Evolutionary conservation across 2,329 filamentous ascomycete genomes (phyloP), one percentile per base, ranked within the genome.

Genomic region (Diaporthe destruens): DNA sequence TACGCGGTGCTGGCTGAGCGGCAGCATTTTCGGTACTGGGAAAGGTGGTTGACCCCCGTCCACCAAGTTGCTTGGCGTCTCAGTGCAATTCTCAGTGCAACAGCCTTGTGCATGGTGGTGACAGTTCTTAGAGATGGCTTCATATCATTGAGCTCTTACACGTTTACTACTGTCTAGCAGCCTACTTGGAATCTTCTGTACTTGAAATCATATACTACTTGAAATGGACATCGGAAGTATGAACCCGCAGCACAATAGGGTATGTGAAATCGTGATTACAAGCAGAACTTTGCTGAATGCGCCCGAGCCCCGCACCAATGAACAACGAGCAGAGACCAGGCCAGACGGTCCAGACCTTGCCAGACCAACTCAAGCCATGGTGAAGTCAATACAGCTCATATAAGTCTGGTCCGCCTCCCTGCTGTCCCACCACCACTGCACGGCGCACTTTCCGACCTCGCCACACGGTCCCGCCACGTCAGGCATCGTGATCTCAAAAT

Each of bases 401-500:
- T 74, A 74, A 16, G 72, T 74, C 66, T 74, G 72, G 23, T 70
- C 65, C 5, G 70, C 39, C n/a, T 47, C 54, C 32, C 51, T 23
- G n/a, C 72, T 71, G 23, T 74, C 54, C 72, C 72, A 74, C 72
- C 70, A 72, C 72, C 72, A 74, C 66, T 72, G 70, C 55, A 74
- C 53, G 9, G 80, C 80, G 53, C 80, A 81, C 61, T 67, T 74
- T 34, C 80, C 79, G 29, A 77, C 72, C 34, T 71, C 72, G 25
- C 72, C 76, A 54, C 79, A 81, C 75, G 76, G 76, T 18, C 57
- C 74, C 2, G 75, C 76, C 55, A 80, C 56, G 39, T 78, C 77
- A 2, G 80, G 80, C 47, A 81, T 74, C 49, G 73, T 79, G 47
- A 81, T 73, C 66, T 75, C 77, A 57, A 81, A 81, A 42, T 77